Evolutionary conservation across 768 basidiomycete genomes (phyloP).

Genomic region (Phallus indusiatus): DNA sequence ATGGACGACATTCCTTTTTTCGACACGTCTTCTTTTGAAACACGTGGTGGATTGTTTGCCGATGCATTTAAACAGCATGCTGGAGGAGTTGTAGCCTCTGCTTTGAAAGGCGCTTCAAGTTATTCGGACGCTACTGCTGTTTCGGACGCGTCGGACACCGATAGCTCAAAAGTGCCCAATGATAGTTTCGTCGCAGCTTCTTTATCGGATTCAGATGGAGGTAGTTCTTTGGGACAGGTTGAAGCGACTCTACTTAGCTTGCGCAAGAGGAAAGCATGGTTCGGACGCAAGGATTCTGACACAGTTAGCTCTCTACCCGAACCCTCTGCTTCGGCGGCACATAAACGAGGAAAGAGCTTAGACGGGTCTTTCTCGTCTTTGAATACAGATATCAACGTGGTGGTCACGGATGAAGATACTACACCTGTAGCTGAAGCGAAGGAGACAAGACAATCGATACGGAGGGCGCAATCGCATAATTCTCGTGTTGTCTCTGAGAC

Average conservation of each 20-base stretch:
- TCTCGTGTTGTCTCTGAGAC: neutral
- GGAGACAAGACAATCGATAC: neutral
- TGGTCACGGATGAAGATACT: neutral
- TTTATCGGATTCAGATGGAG: neutral
- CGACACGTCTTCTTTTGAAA: slow-evolving; percentile 52
- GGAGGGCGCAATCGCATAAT: neutral
- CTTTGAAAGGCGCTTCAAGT: slow-evolving; percentile 1
- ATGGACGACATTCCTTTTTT: slow-evolving; percentile 99
- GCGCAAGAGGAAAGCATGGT: slow-evolving; percentile 1
- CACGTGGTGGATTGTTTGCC: slow-evolving; percentile 84
- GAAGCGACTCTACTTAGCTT: neutral
- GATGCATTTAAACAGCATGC: slow-evolving; percentile 40
- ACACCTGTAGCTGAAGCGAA: neutral
- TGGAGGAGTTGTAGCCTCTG: slow-evolving; percentile 2
- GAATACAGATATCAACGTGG: neutral
- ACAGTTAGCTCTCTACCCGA: neutral
- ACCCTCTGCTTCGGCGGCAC: neutral
- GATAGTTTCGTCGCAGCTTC: neutral
- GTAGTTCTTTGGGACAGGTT: neutral
- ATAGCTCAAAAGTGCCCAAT: neutral
- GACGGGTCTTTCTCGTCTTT: neutral
- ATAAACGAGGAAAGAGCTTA: neutral
- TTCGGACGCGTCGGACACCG: slow-evolving; percentile 1
- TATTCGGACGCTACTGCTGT: slow-evolving; percentile 6
- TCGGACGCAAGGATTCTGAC: neutral